Conservation (phyloP, 805 yeast genomes). For the Jamesozyma lodderae region DNA sequence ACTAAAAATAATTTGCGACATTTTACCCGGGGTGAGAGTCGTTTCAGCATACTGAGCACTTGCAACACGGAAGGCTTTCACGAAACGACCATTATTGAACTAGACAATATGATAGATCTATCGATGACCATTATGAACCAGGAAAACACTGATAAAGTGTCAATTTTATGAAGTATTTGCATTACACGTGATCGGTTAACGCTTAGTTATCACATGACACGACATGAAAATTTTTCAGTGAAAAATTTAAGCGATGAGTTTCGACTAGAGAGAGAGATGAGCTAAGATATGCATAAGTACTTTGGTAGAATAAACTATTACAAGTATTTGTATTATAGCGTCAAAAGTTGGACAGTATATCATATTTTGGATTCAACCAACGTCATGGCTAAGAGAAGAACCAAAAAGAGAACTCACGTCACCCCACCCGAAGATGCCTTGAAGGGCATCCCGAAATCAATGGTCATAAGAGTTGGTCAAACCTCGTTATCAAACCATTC, state of each 20-base stretch:
- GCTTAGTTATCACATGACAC: not conserved
- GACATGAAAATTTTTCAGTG: constrained; percentile 1
- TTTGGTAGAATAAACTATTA: not conserved
- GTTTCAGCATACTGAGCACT: too few relatives aligned
- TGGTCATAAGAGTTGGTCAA: constrained; percentile 82
- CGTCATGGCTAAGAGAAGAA: constrained; percentile 50
- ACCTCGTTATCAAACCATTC: constrained; percentile 54
- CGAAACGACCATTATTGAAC: too few relatives aligned
- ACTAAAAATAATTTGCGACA: constrained; percentile 1
- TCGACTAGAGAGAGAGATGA: constrained; percentile 2
- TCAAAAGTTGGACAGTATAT: not conserved
- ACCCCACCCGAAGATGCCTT: constrained; percentile 53
- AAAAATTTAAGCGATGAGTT: not conserved
- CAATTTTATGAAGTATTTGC: too few relatives aligned
- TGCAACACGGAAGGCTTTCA: too few relatives aligned
- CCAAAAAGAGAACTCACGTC: constrained; percentile 82
- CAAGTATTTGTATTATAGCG: not conserved
- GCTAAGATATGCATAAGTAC: not conserved
- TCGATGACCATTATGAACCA: too few relatives aligned
- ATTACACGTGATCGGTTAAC: too few relatives aligned
- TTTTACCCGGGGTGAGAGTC: too few relatives aligned
- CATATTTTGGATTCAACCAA: too few relatives aligned
- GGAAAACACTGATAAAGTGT: too few relatives aligned
- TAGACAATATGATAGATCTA: too few relatives aligned
- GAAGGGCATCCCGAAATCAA: constrained; percentile 77